Evolutionary conservation across 768 basidiomycete genomes (phyloP), one percentile per base, ranked within the genome.

Genomic region (Rhodotorula babjevae): DNA sequence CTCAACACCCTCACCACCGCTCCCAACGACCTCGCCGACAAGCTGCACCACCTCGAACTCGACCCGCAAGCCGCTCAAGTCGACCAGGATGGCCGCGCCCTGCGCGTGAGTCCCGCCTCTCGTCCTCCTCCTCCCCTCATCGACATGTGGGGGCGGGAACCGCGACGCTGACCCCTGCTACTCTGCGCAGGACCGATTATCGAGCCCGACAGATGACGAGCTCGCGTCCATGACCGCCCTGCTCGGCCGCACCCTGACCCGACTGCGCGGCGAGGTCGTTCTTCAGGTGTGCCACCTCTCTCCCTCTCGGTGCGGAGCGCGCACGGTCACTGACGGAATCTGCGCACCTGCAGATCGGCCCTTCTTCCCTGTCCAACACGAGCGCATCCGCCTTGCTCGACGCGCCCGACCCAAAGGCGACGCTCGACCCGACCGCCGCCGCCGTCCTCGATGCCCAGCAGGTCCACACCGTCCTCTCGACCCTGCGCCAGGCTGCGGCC

Each of bases 221-320:
- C 74, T 47, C 60, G 76, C 21, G 62, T 66, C 65, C 70, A 75
- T 55, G 36, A 63, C 59, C 57, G 79, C 42, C 72, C 76, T 58
- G 53, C 67, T 59, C 61, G 73, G 57, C 60, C 80, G 55, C 53
- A 74, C 46, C 58, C 64, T 75, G 25, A 55, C 61, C 33, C 70
- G 75, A 33, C 66, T 74, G 2, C 79, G 81, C 42, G 82, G 81
- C 47, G 82, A 83, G 73, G 61, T 80, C 55, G 65, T 82, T 40
- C 70, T 83, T 44, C 61, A 58, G 57, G 57, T 58, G 56, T 12
- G 53, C n/a, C n/a, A 33, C 15, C 11, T 25, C 18, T 52, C 50
- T 27, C 25, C 50, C 25, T 12, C 27, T 52, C 25, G 8, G 9
- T n/a, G n/a, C n/a, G n/a, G n/a, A n/a, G 1, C 27, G 5, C 50